A percentile compares a stretch with the other conserved stretches of the same genome.
Evolutionary conservation across 345 rosid species (phyloP).

Genomic region (Draba incana): DNA sequence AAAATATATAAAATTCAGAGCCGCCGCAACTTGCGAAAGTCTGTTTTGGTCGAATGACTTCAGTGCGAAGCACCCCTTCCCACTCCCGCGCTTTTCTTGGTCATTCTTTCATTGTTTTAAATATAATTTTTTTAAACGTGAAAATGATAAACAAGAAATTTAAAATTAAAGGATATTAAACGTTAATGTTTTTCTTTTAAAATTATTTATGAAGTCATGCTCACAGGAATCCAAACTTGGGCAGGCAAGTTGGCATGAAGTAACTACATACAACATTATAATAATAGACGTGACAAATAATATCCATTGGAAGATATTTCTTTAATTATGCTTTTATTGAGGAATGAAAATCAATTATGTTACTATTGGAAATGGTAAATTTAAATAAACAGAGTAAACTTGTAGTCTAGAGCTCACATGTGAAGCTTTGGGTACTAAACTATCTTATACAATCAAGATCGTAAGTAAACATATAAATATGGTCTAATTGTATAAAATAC

Average conservation of each 20-base stretch:
- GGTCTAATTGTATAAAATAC: neutral
- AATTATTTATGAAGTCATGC: constrained; percentile 28
- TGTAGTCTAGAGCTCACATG: constrained; percentile 21
- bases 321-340: neutral
- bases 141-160: neutral
- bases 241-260: constrained; percentile 39
- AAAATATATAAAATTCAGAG: constrained; percentile 22
- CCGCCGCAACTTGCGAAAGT: constrained; percentile 43
- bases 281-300: neutral
- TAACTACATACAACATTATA: constrained; percentile 2
- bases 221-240: constrained; percentile 24
- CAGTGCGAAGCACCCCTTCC: constrained; percentile 23
- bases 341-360: constrained; percentile 1
- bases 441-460: neutral
- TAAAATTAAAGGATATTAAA: neutral
- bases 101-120: neutral
- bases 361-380: constrained; percentile 13
- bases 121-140: neutral
- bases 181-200: neutral
- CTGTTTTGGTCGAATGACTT: constrained; percentile 37
- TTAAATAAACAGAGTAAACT: neutral
- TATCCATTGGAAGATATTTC: neutral
- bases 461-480: neutral
- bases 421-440: neutral
- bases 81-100: constrained; percentile 33